Evolutionary conservation across 495 filamentous ascomycete genomes (phyloP).

Genomic region (Lophium mytilinum): DNA sequence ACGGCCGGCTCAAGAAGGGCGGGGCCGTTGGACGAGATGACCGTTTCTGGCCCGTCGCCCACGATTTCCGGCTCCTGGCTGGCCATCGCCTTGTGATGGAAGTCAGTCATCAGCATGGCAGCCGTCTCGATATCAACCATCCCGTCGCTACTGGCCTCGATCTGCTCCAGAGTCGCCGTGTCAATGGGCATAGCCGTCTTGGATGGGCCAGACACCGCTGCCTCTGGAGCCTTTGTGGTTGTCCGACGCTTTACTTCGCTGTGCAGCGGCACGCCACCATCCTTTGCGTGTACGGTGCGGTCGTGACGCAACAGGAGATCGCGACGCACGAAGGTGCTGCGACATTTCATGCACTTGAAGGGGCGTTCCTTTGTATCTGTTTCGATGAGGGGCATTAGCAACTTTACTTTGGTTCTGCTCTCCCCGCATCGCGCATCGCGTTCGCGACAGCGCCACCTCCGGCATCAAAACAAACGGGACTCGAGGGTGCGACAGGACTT

Average conservation of each 20-base stretch:
- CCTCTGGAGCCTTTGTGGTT: conserved; percentile 57
- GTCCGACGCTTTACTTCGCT: conserved; percentile 88
- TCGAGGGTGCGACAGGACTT: conserved; percentile 44
- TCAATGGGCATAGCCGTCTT: conserved; percentile 82
- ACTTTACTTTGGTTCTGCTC: conserved; percentile 5
- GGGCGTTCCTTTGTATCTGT: conserved; percentile 97
- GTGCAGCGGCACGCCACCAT: conserved; percentile 90
- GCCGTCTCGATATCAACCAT: conserved; percentile 97
- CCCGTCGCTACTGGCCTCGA: conserved; percentile 88
- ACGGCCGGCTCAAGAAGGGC: conserved; percentile 34
- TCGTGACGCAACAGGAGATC: conserved; percentile 95
- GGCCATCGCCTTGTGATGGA: conserved; percentile 92
- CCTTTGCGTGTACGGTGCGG: conserved; percentile 96
- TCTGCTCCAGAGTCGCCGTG: conserved; percentile 82
- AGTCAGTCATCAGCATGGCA: conserved; percentile 97
- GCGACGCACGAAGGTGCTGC: conserved; percentile 96
- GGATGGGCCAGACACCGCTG: conserved; percentile 56
- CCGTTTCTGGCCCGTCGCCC: conserved; percentile 55
- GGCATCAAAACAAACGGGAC: conserved; percentile 10
- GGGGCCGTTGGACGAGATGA: conserved; percentile 58
- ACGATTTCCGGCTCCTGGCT: conserved; percentile 58
- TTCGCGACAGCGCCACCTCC: conserved; percentile 1
- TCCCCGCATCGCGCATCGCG: conserved; percentile 20
- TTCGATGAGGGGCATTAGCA: conserved; percentile 27
- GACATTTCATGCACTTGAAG: conserved; percentile 96